These are phyloP conservation scores for Mortierella sp. DNA, from an alignment of 371 early-diverging fungal genomes.

Conservation along the genomic window DNA sequence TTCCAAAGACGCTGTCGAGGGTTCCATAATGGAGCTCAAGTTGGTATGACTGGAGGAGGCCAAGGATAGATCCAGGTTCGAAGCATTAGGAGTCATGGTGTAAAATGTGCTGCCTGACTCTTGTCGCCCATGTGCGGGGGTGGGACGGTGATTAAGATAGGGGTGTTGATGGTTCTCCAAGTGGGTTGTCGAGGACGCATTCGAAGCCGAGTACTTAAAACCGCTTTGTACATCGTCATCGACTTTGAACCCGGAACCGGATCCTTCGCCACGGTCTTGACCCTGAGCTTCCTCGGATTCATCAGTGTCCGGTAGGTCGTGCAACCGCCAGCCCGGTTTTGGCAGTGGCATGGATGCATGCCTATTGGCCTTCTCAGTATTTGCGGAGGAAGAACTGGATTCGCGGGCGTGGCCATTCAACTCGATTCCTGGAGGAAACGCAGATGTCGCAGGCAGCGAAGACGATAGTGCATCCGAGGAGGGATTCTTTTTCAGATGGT, in stretches of 20 bases:
- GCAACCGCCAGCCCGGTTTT: slow-evolving; percentile 41
- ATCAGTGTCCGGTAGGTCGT: slow-evolving; percentile 25
- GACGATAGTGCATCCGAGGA: slow-evolving; percentile 19
- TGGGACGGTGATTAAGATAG: background rate
- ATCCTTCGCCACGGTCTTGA: slow-evolving; percentile 11
- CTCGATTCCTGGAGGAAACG: slow-evolving; percentile 32
- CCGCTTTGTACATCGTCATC: slow-evolving; percentile 8
- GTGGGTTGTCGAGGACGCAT: slow-evolving; percentile 47
- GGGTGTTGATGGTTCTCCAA: slow-evolving; percentile 21
- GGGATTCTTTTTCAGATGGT: background rate
- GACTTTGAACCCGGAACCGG: slow-evolving; percentile 1
- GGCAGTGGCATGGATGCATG: slow-evolving; percentile 52
- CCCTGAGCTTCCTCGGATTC: slow-evolving; percentile 20
- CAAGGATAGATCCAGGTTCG: slow-evolving; percentile 31
- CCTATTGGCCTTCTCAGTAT: slow-evolving; percentile 25
- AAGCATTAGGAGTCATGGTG: slow-evolving; percentile 45
- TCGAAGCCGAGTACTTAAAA: slow-evolving; percentile 41
- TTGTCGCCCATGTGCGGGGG: slow-evolving; percentile 30
- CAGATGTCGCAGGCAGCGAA: slow-evolving; percentile 27
- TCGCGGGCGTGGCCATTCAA: background rate
- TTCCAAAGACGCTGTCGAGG: background rate
- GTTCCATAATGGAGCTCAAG: slow-evolving; percentile 6
- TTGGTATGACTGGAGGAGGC: slow-evolving; percentile 14
- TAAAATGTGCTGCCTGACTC: slow-evolving; percentile 37
- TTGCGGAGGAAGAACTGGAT: background rate